Conservation (phyloP, 257 asterid genomes). For the Jacaranda copaia region DNA sequence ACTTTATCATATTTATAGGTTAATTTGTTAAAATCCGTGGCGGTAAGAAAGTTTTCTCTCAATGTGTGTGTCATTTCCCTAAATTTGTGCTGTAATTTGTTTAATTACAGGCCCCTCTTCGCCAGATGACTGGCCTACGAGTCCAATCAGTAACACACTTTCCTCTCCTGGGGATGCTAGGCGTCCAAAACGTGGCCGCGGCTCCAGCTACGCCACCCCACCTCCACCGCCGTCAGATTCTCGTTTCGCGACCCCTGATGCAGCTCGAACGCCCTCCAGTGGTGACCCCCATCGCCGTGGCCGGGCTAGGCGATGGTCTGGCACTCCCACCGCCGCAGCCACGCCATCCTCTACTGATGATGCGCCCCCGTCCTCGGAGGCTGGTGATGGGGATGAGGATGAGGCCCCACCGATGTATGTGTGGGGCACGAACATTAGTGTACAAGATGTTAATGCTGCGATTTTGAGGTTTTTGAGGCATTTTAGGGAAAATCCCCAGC, state of each 20-base stretch:
- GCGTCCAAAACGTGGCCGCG: slow-evolving; percentile 73
- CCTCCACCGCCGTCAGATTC: slow-evolving; percentile 57
- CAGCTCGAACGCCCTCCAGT: slow-evolving; percentile 75
- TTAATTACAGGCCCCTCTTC: slow-evolving; percentile 69
- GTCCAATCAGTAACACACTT: slow-evolving; percentile 85
- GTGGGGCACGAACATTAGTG: slow-evolving; percentile 97
- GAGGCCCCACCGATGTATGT: slow-evolving; percentile 87
- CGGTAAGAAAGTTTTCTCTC: not conserved
- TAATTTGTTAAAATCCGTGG: not conserved
- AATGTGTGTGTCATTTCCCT: not conserved
- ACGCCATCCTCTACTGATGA: slow-evolving; percentile 79
- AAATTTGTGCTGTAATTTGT: slow-evolving; percentile 12
- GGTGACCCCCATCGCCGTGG: slow-evolving; percentile 55
- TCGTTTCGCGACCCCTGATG: slow-evolving; percentile 71
- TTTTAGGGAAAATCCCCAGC: slow-evolving; percentile 72
- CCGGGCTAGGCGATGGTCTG: slow-evolving; percentile 52
- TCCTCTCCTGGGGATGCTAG: slow-evolving; percentile 71
- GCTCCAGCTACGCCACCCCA: slow-evolving; percentile 72
- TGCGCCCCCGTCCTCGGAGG: slow-evolving; percentile 73
- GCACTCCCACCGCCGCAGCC: slow-evolving; percentile 58
- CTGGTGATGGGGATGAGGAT: slow-evolving; percentile 71
- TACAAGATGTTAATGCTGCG: slow-evolving; percentile 86
- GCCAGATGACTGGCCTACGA: slow-evolving; percentile 69
- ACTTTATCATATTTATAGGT: not conserved
- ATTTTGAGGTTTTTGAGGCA: slow-evolving; percentile 84